Percentiles rank a stretch among this genome's conserved stretches.
These are phyloP conservation scores for Starmera caribaea DNA, from an alignment of 805 yeast genomes.

Conservation along the genomic window DNA sequence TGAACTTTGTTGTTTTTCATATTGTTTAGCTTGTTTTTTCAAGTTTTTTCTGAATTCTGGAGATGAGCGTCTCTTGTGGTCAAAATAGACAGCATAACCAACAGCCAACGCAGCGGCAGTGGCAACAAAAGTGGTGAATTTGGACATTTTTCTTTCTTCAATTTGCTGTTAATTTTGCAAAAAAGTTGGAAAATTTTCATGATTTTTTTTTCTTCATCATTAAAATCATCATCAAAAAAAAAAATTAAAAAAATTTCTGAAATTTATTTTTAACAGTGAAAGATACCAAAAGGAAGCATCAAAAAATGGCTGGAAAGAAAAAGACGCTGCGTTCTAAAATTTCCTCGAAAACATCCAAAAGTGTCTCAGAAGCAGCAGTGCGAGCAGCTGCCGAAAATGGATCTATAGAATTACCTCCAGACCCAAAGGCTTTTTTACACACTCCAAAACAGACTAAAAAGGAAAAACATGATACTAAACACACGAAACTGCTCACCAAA, in stretches of 20 bases:
- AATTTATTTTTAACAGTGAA: neutral
- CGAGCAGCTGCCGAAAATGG: neutral
- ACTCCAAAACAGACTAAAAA: slow-evolving; percentile 42
- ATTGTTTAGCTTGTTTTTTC: slow-evolving; percentile 52
- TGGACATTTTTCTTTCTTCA: slow-evolving; percentile 6
- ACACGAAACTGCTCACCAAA: slow-evolving; percentile 27
- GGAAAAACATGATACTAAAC: slow-evolving; percentile 36
- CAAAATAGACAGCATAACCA: slow-evolving; percentile 84
- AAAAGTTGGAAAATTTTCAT: neutral
- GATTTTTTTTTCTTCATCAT: too few species aligned
- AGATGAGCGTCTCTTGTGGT: slow-evolving; percentile 79
- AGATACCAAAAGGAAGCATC: too few species aligned
- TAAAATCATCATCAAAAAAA: too few species aligned
- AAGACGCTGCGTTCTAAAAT: slow-evolving; percentile 35
- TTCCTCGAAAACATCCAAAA: slow-evolving; percentile 17
- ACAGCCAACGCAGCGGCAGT: slow-evolving; percentile 37
- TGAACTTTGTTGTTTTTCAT: slow-evolving; percentile 46
- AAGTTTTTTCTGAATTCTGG: slow-evolving; percentile 73
- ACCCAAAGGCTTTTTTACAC: slow-evolving; percentile 39
- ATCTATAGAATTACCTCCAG: slow-evolving; percentile 18
- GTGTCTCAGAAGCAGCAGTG: slow-evolving; percentile 2
- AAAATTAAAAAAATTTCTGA: too few species aligned
- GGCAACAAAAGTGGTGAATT: slow-evolving; percentile 21
- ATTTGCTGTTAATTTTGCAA: neutral
- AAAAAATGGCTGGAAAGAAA: slow-evolving; percentile 32